These are phyloP conservation scores for Fabrea salina DNA, from an alignment of 169 alveolate species.

Conservation along the genomic window DNA sequence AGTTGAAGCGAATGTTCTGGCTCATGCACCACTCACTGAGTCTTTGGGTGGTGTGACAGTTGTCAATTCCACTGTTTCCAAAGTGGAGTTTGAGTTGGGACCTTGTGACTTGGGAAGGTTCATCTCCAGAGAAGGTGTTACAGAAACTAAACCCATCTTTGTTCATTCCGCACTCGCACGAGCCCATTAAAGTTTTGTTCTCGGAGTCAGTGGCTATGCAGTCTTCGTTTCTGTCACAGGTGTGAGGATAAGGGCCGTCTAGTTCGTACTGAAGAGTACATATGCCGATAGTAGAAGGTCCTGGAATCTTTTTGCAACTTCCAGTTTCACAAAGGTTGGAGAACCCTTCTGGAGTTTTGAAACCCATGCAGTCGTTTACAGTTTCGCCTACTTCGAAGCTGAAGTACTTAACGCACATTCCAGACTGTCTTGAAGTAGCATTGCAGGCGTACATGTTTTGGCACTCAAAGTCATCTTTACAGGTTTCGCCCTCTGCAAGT, in stretches of 20 bases:
- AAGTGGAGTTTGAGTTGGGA: neutral
- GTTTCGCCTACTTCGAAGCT: neutral
- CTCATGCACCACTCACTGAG: neutral
- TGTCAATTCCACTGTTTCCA: neutral
- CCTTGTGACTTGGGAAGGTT: neutral
- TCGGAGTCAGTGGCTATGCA: neutral
- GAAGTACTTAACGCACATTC: neutral
- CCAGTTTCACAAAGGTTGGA: constrained; percentile 18
- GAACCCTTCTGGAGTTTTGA: neutral
- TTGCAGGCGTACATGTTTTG: constrained; percentile 13
- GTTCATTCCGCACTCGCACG: constrained; percentile 18
- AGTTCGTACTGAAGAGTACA: neutral
- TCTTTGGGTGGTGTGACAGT: constrained; percentile 15
- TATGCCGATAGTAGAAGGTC: neutral
- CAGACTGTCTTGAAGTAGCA: neutral
- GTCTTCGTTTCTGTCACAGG: neutral
- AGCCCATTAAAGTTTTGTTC: neutral
- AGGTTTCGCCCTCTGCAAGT: neutral
- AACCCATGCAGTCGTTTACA: neutral
- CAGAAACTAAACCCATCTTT: neutral
- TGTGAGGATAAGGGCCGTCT: neutral
- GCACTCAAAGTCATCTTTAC: constrained; percentile 8
- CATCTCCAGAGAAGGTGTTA: neutral
- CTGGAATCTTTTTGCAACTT: neutral
- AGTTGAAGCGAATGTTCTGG: neutral